Percentiles rank a stretch among this genome's conserved stretches.
Conservation (phyloP, 805 yeast species). For the Wickerhamomyces tratensis region DNA sequence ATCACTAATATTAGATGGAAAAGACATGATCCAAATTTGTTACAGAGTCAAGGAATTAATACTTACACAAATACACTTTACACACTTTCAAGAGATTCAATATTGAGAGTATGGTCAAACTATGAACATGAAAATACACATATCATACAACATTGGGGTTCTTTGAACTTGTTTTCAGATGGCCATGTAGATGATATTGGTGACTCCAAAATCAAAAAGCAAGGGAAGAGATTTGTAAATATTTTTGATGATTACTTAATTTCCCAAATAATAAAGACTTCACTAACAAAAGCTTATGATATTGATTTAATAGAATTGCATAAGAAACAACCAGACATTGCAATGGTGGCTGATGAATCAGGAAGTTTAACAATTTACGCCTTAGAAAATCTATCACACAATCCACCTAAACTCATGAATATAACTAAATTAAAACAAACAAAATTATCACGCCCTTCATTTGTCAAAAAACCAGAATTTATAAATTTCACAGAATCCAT, state of each 20-base stretch:
- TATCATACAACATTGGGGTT: slow-evolving; percentile 49
- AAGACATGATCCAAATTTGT: slow-evolving; percentile 17
- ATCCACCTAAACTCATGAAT: slow-evolving; percentile 45
- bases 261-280: slow-evolving; percentile 13
- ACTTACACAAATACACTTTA: slow-evolving; percentile 45
- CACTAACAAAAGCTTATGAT: slow-evolving; percentile 6
- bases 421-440: slow-evolving; percentile 27
- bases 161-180: slow-evolving; percentile 22
- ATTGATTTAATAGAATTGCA: slow-evolving; percentile 15
- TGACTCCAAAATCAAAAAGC: not conserved
- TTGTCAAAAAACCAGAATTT: slow-evolving; percentile 22
- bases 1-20: slow-evolving; percentile 57
- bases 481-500: slow-evolving; percentile 26
- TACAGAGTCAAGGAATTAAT: slow-evolving; percentile 15
- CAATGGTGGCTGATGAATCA: slow-evolving; percentile 27
- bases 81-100: slow-evolving; percentile 50
- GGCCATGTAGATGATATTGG: not conserved
- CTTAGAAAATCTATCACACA: slow-evolving; percentile 38
- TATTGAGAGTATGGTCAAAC: slow-evolving; percentile 61
- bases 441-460: slow-evolving; percentile 14
- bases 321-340: slow-evolving; percentile 30
- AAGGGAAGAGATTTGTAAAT: slow-evolving; percentile 23
- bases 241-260: slow-evolving; percentile 32
- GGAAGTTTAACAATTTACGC: slow-evolving; percentile 36
- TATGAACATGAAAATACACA: slow-evolving; percentile 50